These are phyloP conservation scores for Scalesia atractyloides DNA, from an alignment of 129 eudicot genomes.

Conservation along the genomic window DNA sequence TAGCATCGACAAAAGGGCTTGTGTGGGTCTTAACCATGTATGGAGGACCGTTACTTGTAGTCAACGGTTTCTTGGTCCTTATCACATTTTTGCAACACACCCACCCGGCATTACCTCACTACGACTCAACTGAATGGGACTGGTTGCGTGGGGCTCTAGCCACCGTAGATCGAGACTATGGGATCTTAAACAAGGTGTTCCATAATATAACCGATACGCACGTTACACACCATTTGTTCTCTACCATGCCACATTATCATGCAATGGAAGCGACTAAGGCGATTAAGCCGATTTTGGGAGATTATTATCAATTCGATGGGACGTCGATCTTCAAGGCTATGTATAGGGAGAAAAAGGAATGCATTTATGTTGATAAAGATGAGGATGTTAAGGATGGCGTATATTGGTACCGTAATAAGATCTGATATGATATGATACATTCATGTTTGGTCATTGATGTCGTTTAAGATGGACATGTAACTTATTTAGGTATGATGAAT, in stretches of 20 bases:
- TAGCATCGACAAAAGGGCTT: neutral
- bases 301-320: constrained; percentile 10
- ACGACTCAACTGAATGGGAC: constrained; percentile 16
- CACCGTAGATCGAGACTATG: constrained; percentile 12
- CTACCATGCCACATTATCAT: constrained; percentile 14
- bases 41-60: constrained; percentile 3
- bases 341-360: constrained; percentile 11
- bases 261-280: constrained; percentile 11
- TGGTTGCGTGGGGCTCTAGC: constrained; percentile 15
- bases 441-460: neutral
- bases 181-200: constrained; percentile 8
- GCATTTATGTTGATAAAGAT: constrained; percentile 17
- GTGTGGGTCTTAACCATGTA: constrained; percentile 11
- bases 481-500: neutral
- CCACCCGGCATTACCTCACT: constrained; percentile 8
- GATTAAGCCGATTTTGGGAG: constrained; percentile 21
- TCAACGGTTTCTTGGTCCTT: constrained; percentile 1
- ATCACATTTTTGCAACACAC: constrained; percentile 16
- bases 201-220: constrained; percentile 5
- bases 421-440: neutral
- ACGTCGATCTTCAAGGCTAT: constrained; percentile 1
- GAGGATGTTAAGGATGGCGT: constrained; percentile 12
- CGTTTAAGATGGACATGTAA: constrained; percentile 8
- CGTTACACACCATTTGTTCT: constrained; percentile 13
- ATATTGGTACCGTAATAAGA: constrained; percentile 18